Base-by-base conservation (phyloP, 208 protist genomes). In the Balamuthia mandrillaris region DNA sequence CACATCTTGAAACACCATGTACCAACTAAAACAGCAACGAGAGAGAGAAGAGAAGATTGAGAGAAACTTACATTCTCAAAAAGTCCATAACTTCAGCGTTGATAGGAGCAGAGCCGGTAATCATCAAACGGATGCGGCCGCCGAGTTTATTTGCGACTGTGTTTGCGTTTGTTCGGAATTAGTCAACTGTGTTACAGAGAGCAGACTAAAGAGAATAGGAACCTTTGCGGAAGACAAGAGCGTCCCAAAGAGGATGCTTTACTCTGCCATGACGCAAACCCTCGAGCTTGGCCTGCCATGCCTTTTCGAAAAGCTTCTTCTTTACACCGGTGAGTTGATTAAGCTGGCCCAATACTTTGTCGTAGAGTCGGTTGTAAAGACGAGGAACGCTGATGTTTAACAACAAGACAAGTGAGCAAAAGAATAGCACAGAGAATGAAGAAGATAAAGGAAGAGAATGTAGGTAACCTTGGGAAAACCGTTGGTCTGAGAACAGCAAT, bases 61-160 rank as follows among this genome's bases (percentile, higher is more conserved):
- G 66, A n/a, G 39, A 60, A 91, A 49, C 65, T 61, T 72, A 87
- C 10, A 88, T 81, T 29, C 87, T 79, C 21, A 95, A 52, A 54
- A 96, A 96, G 24, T 93, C 86, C 9, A 88, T 68, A 12, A 95
- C 54, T 39, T 93, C 68, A 33, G 91, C 79, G 18, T 86, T 58
- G 18, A 96, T 75, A 49, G 95, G 95, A 29, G 95, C 95, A 5
- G 88, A 81, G 58, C 93, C 95, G 21, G 87, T 88, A 21, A 95
- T 63, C 31, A 96, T 94, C 16, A 92, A 54, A 21, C 91, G 72
- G 16, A 95, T 68, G 56, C 93, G 83, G 52, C 92, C 93, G 66
- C 91, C 91, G 1, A 93, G 54, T 14, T 52, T 86, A 18, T 84
- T 68, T 74, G 89, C 89, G 33, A 91, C n/a, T n/a, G n/a, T n/a